Evolutionary conservation across 2,329 filamentous ascomycete species (phyloP).

Genomic region (Hysterium pulicare): DNA sequence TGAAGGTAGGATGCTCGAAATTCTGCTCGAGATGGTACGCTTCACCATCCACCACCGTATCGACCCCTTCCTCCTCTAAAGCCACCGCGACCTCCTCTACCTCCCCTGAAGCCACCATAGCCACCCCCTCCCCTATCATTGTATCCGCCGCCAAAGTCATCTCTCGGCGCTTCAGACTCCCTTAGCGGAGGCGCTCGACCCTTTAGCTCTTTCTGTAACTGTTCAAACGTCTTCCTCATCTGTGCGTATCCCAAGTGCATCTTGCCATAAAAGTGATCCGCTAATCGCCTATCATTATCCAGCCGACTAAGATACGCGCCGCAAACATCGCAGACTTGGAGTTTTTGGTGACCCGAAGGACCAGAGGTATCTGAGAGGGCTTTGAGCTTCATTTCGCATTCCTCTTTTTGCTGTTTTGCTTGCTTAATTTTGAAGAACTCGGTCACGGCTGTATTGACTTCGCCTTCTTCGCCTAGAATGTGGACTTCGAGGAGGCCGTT

Average conservation of each 20-base stretch:
- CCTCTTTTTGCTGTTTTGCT: slow-evolving; percentile 75
- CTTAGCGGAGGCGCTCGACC: slow-evolving; percentile 61
- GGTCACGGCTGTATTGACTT: slow-evolving; percentile 77
- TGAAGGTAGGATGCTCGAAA: no score
- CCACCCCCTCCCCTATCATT: slow-evolving; percentile 15
- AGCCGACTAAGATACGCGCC: slow-evolving; percentile 88
- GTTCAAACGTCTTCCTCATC: slow-evolving; percentile 91
- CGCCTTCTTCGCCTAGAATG: slow-evolving; percentile 75
- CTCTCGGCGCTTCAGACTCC: slow-evolving; percentile 29
- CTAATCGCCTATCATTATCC: slow-evolving; percentile 89
- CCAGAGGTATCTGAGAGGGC: slow-evolving; percentile 87
- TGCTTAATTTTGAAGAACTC: slow-evolving; percentile 84
- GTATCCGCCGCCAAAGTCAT: slow-evolving; percentile 40
- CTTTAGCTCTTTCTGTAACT: slow-evolving; percentile 83
- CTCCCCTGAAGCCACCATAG: slow-evolving; percentile 48
- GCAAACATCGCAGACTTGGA: slow-evolving; percentile 98
- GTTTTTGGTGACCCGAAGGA: slow-evolving; percentile 91
- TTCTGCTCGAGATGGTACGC: no score
- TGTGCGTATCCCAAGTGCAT: slow-evolving; percentile 98
- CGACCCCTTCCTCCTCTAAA: slow-evolving; percentile 32
- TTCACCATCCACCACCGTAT: slow-evolving; percentile 39
- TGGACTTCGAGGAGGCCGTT: slow-evolving; percentile 81
- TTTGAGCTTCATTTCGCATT: slow-evolving; percentile 84
- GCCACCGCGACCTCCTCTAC: slow-evolving; percentile 51
- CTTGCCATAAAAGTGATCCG: slow-evolving; percentile 98